A percentile compares a stretch with the other conserved stretches of the same genome.
These are phyloP conservation scores for Amauroascus niger DNA, from an alignment of 2,329 filamentous ascomycete genomes.

Conservation along the genomic window DNA sequence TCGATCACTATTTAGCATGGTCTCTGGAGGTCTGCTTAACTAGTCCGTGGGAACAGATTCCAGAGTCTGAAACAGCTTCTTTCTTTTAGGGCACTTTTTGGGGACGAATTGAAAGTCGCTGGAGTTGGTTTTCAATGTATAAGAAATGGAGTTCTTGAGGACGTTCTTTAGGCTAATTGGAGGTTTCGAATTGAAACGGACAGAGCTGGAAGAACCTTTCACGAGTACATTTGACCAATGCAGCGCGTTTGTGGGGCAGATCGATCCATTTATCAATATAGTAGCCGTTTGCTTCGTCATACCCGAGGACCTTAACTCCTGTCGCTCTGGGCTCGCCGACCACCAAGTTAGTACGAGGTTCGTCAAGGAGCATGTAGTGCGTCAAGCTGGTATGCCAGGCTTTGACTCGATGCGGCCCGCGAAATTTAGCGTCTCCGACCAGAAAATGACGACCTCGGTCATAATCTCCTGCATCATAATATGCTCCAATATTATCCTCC, in stretches of 20 bases:
- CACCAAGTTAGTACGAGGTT: slow-evolving; percentile 45
- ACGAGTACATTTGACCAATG: slow-evolving; percentile 54
- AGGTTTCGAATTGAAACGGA: slow-evolving; percentile 17
- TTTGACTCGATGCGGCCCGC: slow-evolving; percentile 47
- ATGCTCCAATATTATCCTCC: slow-evolving; percentile 52
- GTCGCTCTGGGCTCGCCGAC: slow-evolving; percentile 61
- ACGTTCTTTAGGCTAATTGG: background rate
- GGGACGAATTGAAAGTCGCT: no score
- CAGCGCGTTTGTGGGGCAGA: slow-evolving; percentile 61
- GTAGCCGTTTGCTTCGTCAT: slow-evolving; percentile 65
- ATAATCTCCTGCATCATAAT: slow-evolving; percentile 47
- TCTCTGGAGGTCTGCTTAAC: no score
- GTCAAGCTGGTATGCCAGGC: slow-evolving; percentile 51
- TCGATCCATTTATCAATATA: slow-evolving; percentile 63
- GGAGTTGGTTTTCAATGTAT: no score
- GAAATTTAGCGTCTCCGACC: slow-evolving; percentile 47
- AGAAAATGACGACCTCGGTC: slow-evolving; percentile 53
- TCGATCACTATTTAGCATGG: no score
- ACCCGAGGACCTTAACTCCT: slow-evolving; percentile 59
- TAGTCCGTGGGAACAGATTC: background rate
- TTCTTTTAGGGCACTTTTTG: no score
- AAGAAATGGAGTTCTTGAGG: no score
- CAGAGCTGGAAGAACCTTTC: slow-evolving; percentile 62
- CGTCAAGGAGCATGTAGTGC: slow-evolving; percentile 52
- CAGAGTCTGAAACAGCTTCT: background rate